These are phyloP conservation scores for Vigna hirtella DNA, from an alignment of 306 rosid species.

Conservation along the genomic window DNA sequence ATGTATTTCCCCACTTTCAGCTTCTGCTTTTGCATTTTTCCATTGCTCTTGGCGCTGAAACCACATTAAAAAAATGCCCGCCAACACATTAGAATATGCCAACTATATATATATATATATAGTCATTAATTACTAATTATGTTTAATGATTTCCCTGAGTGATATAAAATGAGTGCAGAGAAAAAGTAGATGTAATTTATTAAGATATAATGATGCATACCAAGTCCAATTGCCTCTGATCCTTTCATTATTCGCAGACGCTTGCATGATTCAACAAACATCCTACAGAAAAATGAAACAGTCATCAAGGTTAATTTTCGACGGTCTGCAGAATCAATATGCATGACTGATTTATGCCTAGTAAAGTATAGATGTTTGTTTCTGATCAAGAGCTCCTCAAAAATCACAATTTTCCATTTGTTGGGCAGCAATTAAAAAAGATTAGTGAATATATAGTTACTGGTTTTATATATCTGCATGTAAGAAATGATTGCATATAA, in stretches of 20 bases:
- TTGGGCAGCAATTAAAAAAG: neutral
- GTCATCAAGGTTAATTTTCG: slow-evolving; percentile 16
- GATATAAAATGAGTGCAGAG: neutral
- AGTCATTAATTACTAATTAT: slow-evolving; percentile 1
- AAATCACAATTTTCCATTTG: neutral
- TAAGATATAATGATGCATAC: slow-evolving; percentile 51
- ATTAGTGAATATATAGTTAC: neutral
- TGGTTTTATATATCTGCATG: neutral
- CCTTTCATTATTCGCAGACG: slow-evolving; percentile 98
- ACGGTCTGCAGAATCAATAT: neutral
- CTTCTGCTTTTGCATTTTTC: slow-evolving; percentile 98
- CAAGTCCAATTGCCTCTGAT: slow-evolving; percentile 98
- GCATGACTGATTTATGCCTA: no score
- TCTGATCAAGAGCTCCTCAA: neutral
- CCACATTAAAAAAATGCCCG: neutral
- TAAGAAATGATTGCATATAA: neutral
- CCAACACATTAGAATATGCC: slow-evolving; percentile 20
- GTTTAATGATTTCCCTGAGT: slow-evolving; percentile 8
- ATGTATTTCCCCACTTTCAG: slow-evolving; percentile 54
- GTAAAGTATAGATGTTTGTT: no score
- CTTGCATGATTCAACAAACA: slow-evolving; percentile 99
- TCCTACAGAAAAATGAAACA: slow-evolving; percentile 56
- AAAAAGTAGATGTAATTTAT: neutral
- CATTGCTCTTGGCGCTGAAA: slow-evolving; percentile 98
- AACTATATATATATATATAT: neutral